These are phyloP conservation scores for Aspergillus pseudoterreus DNA, from an alignment of 2,329 filamentous ascomycete genomes.

Conservation along the genomic window DNA sequence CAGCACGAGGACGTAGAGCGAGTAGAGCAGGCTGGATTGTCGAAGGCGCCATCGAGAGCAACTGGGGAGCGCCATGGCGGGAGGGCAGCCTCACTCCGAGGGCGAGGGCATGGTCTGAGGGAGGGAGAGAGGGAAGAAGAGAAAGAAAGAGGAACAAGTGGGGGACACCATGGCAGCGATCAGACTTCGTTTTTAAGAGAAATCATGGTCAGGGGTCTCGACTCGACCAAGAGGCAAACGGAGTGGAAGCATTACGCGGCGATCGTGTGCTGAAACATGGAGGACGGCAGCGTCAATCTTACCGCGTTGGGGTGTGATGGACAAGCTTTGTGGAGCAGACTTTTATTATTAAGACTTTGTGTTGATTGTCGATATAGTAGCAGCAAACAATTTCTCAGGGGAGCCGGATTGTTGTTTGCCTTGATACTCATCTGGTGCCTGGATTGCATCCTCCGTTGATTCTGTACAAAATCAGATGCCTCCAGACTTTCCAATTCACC, in stretches of 20 bases:
- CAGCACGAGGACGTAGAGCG: slow-evolving; percentile 19
- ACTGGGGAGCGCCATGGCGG: slow-evolving; percentile 20
- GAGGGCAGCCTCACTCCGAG: neutral
- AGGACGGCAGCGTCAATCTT: slow-evolving; percentile 1
- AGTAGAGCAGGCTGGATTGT: slow-evolving; percentile 15
- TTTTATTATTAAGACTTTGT: neutral
- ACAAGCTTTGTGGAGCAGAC: slow-evolving; percentile 5
- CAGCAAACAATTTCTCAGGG: too few relatives aligned
- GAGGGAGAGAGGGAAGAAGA: slow-evolving; percentile 1
- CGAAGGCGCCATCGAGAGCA: slow-evolving; percentile 20
- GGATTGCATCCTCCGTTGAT: too few relatives aligned
- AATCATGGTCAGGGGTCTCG: too few relatives aligned
- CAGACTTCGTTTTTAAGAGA: neutral
- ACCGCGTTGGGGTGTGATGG: slow-evolving; percentile 2
- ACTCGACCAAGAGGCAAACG: neutral
- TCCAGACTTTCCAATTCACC: too few relatives aligned
- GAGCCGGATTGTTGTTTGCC: too few relatives aligned
- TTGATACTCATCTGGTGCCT: too few relatives aligned
- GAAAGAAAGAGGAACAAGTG: neutral
- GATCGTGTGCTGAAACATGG: slow-evolving; percentile 3
- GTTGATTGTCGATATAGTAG: too few relatives aligned
- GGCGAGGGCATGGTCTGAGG: slow-evolving; percentile 10
- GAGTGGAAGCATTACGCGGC: slow-evolving; percentile 2
- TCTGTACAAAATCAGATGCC: too few relatives aligned
- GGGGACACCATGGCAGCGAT: neutral